A percentile compares a stretch with the other conserved stretches of the same genome.
Conservation (phyloP, 306 rosid genomes). For the Crotalaria pallida region DNA sequence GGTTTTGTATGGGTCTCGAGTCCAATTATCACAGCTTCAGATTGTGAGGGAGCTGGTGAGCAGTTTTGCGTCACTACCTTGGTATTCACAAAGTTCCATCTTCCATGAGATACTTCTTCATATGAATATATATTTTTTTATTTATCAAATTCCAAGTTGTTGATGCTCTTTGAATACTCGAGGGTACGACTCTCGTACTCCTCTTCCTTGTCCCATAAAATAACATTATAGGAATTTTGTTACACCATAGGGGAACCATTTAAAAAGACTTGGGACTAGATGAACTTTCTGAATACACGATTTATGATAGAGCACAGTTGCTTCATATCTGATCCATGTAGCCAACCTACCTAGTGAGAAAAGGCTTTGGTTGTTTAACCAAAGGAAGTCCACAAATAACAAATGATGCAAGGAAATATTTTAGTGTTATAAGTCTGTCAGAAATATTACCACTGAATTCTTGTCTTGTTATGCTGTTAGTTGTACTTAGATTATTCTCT, state of each 20-base stretch:
- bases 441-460: neutral
- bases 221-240: neutral
- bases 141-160: conserved; percentile 7
- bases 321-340: too few species aligned
- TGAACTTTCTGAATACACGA: neutral
- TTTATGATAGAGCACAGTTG: neutral
- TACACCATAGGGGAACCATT: neutral
- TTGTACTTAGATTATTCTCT: neutral
- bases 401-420: conserved; percentile 14
- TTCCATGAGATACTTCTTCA: conserved; percentile 18
- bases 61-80: conserved; percentile 95
- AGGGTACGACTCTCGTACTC: neutral
- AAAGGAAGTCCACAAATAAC: neutral
- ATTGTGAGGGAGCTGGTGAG: conserved; percentile 99
- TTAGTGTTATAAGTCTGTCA: neutral
- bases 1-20: conserved; percentile 88
- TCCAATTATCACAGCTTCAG: conserved; percentile 95
- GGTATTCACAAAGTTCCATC: conserved; percentile 39
- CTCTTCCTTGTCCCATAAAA: neutral
- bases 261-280: neutral
- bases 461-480: neutral
- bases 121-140: neutral
- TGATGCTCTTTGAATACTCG: conserved; percentile 8
- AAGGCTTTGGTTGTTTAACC: neutral
- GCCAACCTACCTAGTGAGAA: neutral